Percentiles rank a stretch among this genome's conserved stretches.
Conservation (phyloP, 148 eudicot species). For the Pouteria glomerata region DNA sequence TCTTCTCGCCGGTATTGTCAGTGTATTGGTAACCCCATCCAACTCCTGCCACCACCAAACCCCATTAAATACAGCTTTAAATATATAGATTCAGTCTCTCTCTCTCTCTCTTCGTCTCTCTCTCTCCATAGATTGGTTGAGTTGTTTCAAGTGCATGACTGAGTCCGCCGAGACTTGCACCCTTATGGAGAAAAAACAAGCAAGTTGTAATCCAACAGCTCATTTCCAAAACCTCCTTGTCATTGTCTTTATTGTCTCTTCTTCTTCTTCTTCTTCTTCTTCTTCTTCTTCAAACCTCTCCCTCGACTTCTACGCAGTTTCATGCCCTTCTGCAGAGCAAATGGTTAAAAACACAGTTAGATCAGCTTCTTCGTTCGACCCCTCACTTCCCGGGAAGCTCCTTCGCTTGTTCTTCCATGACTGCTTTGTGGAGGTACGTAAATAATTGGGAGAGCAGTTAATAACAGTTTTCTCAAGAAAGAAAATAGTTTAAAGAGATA, state of each 20-base stretch:
- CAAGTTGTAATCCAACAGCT: background rate
- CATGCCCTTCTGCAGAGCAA: constrained; percentile 54
- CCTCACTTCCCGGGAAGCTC: constrained; percentile 54
- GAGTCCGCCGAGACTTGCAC: background rate
- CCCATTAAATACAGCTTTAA: background rate
- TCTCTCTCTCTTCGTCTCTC: background rate
- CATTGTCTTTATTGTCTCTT: background rate
- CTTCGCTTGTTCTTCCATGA: constrained; percentile 68
- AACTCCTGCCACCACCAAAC: background rate
- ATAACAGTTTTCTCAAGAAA: too few relatives aligned
- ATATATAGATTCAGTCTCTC: background rate
- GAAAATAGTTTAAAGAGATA: too few relatives aligned
- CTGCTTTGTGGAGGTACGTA: constrained; percentile 72
- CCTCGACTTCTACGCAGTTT: constrained; percentile 43
- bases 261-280: background rate
- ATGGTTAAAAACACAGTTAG: constrained; percentile 55
- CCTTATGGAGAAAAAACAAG: constrained; percentile 7
- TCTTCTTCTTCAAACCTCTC: constrained; percentile 22
- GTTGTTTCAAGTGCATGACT: too few relatives aligned
- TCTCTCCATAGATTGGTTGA: too few relatives aligned
- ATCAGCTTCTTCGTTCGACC: constrained; percentile 50
- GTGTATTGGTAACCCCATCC: background rate
- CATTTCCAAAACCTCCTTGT: background rate
- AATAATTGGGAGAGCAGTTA: too few relatives aligned
- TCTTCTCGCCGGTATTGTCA: background rate